A percentile compares a stretch with the other conserved stretches of the same genome.
Evolutionary conservation across 208 protist species (phyloP).

Genomic region (Tritrichomonas foetus): DNA sequence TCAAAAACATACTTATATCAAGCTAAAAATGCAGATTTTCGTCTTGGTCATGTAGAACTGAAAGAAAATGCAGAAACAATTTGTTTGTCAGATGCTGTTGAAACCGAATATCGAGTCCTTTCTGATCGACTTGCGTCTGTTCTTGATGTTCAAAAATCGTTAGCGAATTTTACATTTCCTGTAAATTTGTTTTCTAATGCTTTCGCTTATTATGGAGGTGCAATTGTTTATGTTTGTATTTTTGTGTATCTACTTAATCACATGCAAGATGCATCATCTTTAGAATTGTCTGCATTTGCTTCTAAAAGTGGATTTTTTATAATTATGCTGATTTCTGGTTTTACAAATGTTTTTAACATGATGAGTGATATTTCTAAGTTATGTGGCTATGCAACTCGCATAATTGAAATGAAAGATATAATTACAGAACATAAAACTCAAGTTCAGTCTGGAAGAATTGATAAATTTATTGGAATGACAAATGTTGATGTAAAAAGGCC

Average conservation of each 20-base stretch:
- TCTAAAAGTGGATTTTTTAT: neutral
- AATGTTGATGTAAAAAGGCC: neutral
- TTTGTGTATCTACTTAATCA: neutral
- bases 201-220: neutral
- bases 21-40: neutral
- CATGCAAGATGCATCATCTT: neutral
- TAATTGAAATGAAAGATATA: neutral
- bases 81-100: neutral
- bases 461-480: neutral
- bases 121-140: neutral
- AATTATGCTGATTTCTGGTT: neutral
- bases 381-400: neutral
- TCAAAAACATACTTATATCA: neutral
- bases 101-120: neutral
- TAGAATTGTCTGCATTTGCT: neutral
- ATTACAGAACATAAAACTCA: no score
- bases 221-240: neutral
- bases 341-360: neutral
- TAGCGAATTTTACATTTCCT: neutral
- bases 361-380: neutral
- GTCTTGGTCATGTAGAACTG: neutral
- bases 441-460: neutral
- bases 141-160: neutral
- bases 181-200: neutral
- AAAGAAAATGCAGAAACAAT: conserved; percentile 34